A percentile compares a stretch with the other conserved stretches of the same genome.
These are phyloP conservation scores for Tetragonia tetragonoides DNA, from an alignment of 148 eudicot species.

Conservation along the genomic window DNA sequence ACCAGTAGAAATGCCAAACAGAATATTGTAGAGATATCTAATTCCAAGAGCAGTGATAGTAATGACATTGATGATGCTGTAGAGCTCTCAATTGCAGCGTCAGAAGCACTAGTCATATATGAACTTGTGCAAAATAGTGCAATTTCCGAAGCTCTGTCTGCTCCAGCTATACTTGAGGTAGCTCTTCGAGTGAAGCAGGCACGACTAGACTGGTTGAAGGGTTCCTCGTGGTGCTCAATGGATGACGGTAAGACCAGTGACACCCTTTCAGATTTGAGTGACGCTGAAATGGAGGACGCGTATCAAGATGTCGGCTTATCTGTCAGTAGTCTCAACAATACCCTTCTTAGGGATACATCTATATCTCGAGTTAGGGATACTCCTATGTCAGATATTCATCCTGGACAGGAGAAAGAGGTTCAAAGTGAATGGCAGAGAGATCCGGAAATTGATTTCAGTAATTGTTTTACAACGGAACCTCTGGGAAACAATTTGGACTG, in stretches of 20 bases:
- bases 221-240: constrained; percentile 20
- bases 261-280: constrained; percentile 57
- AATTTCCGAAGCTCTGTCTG: constrained; percentile 29
- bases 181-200: constrained; percentile 79
- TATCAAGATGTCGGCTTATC: constrained; percentile 69
- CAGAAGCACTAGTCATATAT: constrained; percentile 77
- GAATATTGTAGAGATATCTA: constrained; percentile 22
- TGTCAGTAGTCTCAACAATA: constrained; percentile 20
- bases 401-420: constrained; percentile 31
- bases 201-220: constrained; percentile 41
- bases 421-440: constrained; percentile 26
- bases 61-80: constrained; percentile 50
- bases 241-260: constrained; percentile 35
- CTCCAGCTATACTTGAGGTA: constrained; percentile 65
- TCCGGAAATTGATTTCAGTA: constrained; percentile 16
- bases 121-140: constrained; percentile 42
- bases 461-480: constrained; percentile 20
- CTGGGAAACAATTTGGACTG: neutral
- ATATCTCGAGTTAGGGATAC: constrained; percentile 67
- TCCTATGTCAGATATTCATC: constrained; percentile 35
- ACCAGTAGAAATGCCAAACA: constrained; percentile 23
- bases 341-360: constrained; percentile 28
- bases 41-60: constrained; percentile 26
- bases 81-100: constrained; percentile 84
- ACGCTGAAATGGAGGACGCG: constrained; percentile 62